These are phyloP conservation scores for Hymenoscyphus fraxineus DNA, from an alignment of 2,329 filamentous ascomycete species.

Conservation along the genomic window DNA sequence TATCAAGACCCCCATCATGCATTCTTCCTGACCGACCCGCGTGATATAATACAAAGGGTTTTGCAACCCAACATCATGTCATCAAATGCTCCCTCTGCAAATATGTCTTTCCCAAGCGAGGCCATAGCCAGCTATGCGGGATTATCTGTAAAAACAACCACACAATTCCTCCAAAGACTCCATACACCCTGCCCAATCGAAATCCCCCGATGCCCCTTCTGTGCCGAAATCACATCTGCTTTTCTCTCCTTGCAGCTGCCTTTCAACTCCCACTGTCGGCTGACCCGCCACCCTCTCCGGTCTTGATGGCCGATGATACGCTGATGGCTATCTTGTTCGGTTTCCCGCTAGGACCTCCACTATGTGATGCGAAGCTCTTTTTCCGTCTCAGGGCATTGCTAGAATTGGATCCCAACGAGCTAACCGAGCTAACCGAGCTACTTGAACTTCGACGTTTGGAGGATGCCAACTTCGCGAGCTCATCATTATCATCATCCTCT, in stretches of 20 bases:
- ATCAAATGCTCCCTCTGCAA: slow-evolving; percentile 19
- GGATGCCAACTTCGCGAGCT: slow-evolving; percentile 75
- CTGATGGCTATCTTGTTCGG: slow-evolving; percentile 58
- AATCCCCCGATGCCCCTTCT: slow-evolving; percentile 15
- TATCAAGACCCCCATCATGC: slow-evolving; percentile 24
- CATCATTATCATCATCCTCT: slow-evolving; percentile 82
- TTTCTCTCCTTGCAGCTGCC: slow-evolving; percentile 4
- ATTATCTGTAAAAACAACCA: slow-evolving; percentile 25
- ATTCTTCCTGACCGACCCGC: slow-evolving; percentile 12
- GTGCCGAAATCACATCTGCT: slow-evolving; percentile 9
- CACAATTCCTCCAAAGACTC: slow-evolving; percentile 27
- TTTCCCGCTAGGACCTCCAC: slow-evolving; percentile 38
- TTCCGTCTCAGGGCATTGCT: slow-evolving; percentile 39
- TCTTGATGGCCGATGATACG: slow-evolving; percentile 43
- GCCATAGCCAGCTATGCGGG: slow-evolving; percentile 18
- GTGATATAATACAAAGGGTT: slow-evolving; percentile 28
- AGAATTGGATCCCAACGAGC: slow-evolving; percentile 27
- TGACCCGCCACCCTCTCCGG: slow-evolving; percentile 28
- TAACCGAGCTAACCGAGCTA: slow-evolving; percentile 31
- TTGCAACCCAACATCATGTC: slow-evolving; percentile 18
- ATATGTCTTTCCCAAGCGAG: slow-evolving; percentile 16
- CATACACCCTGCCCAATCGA: slow-evolving; percentile 22
- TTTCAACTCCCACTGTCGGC: slow-evolving; percentile 27
- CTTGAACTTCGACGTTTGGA: slow-evolving; percentile 56
- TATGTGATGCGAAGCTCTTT: slow-evolving; percentile 43